Conservation (phyloP, 192 early-diverging fungal genomes). For the Podila epicladia region DNA sequence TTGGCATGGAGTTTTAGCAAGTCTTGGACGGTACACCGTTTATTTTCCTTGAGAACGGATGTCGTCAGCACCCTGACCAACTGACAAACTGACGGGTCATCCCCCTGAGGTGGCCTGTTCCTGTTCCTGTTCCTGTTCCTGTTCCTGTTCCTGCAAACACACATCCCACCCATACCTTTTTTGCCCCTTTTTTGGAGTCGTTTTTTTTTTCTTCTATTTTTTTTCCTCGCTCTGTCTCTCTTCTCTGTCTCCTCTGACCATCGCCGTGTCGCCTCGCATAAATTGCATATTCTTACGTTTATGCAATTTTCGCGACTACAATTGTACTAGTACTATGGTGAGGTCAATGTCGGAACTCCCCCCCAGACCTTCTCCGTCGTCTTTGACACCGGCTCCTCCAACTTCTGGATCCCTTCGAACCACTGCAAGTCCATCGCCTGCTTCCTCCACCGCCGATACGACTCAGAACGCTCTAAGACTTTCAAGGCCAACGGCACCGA, state of each 20-base stretch:
- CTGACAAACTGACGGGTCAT: too few relatives aligned
- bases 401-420: slow-evolving; percentile 96
- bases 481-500: slow-evolving; percentile 92
- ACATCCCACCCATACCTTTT: too few relatives aligned
- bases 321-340: slow-evolving; percentile 88
- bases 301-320: background rate
- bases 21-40: too few relatives aligned
- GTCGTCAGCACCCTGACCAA: too few relatives aligned
- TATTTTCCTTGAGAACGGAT: too few relatives aligned
- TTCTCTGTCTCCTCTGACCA: background rate
- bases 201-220: background rate
- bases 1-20: too few relatives aligned
- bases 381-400: slow-evolving; percentile 96
- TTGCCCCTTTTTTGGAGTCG: background rate
- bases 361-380: slow-evolving; percentile 92
- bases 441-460: slow-evolving; percentile 90
- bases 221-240: background rate
- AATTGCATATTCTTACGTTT: background rate
- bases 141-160: too few relatives aligned
- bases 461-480: slow-evolving; percentile 79
- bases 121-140: too few relatives aligned
- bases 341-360: slow-evolving; percentile 89
- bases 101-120: too few relatives aligned
- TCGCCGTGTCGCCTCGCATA: background rate
- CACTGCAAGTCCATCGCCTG: slow-evolving; percentile 96